Percentiles rank a stretch among this genome's conserved stretches.
phyloP scores from a whole-genome alignment of 75 land plant species.

The Selaginella tamariscina region DNA sequence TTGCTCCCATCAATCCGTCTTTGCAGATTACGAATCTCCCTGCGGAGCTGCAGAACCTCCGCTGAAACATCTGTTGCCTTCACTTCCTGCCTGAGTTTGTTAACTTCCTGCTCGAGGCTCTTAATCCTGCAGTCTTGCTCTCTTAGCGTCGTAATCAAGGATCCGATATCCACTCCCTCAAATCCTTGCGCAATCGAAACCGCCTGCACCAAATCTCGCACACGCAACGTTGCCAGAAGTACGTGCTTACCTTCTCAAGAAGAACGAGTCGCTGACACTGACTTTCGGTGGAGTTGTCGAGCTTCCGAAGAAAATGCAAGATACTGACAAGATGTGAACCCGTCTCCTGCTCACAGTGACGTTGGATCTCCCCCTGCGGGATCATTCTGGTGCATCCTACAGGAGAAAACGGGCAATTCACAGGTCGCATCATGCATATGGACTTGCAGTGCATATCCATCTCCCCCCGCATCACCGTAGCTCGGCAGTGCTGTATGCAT shows the following conservation, averaged over 20 bases:
- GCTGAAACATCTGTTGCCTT: conserved; percentile 27
- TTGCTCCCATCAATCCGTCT: conserved; percentile 12
- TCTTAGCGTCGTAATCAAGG: conserved; percentile 15
- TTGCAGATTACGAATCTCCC: conserved; percentile 26
- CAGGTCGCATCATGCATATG: conserved; percentile 15
- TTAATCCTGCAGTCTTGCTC: conserved; percentile 29
- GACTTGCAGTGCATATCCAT: conserved; percentile 17
- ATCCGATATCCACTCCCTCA: conserved; percentile 26
- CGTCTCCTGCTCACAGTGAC: conserved; percentile 13
- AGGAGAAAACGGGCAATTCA: conserved; percentile 16
- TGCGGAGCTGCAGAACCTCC: conserved; percentile 28
- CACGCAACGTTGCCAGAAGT: neutral
- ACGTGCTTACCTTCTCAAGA: conserved; percentile 17
- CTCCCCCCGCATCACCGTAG: conserved; percentile 3
- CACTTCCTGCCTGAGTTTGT: conserved; percentile 24
- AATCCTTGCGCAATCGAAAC: conserved; percentile 26
- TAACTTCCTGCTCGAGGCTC: conserved; percentile 27
- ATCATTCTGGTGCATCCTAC: conserved; percentile 15
- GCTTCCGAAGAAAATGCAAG: conserved; percentile 14
- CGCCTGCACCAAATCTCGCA: conserved; percentile 19
- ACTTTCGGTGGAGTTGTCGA: neutral
- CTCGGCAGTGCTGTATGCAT: conserved; percentile 15
- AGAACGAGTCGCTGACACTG: conserved; percentile 14
- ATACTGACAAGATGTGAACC: conserved; percentile 10
- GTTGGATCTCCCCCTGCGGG: conserved; percentile 20